Conservation (phyloP, 2,329 filamentous ascomycete genomes). For the Colletotrichum agaves region DNA sequence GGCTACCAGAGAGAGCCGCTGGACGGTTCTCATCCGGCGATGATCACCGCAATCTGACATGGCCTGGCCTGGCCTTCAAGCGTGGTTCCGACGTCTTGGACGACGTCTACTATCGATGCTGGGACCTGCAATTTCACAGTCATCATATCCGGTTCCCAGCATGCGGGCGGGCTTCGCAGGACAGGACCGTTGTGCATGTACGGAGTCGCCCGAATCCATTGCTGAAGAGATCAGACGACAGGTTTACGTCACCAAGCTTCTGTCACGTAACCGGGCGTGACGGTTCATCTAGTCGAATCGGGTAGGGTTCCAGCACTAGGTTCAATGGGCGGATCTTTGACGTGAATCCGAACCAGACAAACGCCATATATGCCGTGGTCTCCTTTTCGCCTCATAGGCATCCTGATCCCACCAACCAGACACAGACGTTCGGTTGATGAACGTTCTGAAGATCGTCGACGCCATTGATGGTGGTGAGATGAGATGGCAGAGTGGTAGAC, state of each 20-base stretch:
- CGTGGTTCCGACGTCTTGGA: background rate
- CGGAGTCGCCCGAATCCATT: slow-evolving; percentile 19
- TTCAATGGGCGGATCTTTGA: background rate
- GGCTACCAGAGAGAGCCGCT: background rate
- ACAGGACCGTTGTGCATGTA: background rate
- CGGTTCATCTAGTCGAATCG: slow-evolving; percentile 25
- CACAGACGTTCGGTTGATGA: slow-evolving; percentile 19
- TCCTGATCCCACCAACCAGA: slow-evolving; percentile 21
- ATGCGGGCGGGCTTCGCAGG: slow-evolving; percentile 7
- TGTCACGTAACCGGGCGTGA: slow-evolving; percentile 20
- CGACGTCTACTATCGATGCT: slow-evolving; percentile 11
- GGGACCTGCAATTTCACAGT: slow-evolving; percentile 27
- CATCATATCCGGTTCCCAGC: background rate
- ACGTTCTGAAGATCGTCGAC: slow-evolving; percentile 29
- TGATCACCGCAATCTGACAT: background rate
- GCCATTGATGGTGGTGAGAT: slow-evolving; percentile 11
- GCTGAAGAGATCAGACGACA: slow-evolving; percentile 30
- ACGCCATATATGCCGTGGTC: slow-evolving; percentile 15
- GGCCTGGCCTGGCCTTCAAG: background rate
- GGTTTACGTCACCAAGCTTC: slow-evolving; percentile 20
- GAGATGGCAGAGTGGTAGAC: slow-evolving; percentile 25
- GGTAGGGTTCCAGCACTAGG: slow-evolving; percentile 11
- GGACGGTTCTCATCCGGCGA: slow-evolving; percentile 15
- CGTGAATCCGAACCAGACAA: slow-evolving; percentile 18
- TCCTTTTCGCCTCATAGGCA: slow-evolving; percentile 12